Evolutionary conservation across 306 rosid species (phyloP).

Genomic region (Cicer chorassanicum): DNA sequence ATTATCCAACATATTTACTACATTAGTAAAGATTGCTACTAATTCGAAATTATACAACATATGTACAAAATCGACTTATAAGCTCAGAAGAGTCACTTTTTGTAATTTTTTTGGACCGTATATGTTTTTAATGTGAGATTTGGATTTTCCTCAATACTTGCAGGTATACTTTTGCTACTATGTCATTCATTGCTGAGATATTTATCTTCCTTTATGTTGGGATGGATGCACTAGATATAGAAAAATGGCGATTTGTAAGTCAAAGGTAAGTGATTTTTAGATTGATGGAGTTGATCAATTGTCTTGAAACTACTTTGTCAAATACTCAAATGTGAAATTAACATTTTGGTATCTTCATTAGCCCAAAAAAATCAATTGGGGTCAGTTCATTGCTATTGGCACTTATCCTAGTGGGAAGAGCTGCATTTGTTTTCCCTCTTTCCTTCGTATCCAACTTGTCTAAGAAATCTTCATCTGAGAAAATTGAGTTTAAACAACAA

Average conservation of each 20-base stretch:
- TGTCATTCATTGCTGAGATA: constrained; percentile 89
- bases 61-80: too few species aligned
- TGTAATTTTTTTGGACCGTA: too few species aligned
- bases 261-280: constrained; percentile 63
- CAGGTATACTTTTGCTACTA: constrained; percentile 94
- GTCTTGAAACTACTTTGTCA: constrained; percentile 16
- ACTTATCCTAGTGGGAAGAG: constrained; percentile 89
- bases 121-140: too few species aligned
- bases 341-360: constrained; percentile 46
- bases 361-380: constrained; percentile 83
- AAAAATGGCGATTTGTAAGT: constrained; percentile 89
- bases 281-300: constrained; percentile 4
- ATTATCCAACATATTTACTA: constrained; percentile 7
- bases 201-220: constrained; percentile 97
- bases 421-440: constrained; percentile 91
- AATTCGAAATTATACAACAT: too few species aligned
- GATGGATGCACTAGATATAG: constrained; percentile 96
- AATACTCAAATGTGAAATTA: constrained; percentile 26
- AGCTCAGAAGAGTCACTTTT: too few species aligned
- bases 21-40: constrained; percentile 12
- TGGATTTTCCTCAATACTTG: neutral
- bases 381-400: constrained; percentile 87
- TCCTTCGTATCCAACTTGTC: constrained; percentile 83
- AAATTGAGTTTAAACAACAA: constrained; percentile 80
- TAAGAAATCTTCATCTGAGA: constrained; percentile 69